Evolutionary conservation across 306 rosid genomes (phyloP), one percentile per base, ranked within the genome.

Genomic region (Canavalia ensiformis): DNA sequence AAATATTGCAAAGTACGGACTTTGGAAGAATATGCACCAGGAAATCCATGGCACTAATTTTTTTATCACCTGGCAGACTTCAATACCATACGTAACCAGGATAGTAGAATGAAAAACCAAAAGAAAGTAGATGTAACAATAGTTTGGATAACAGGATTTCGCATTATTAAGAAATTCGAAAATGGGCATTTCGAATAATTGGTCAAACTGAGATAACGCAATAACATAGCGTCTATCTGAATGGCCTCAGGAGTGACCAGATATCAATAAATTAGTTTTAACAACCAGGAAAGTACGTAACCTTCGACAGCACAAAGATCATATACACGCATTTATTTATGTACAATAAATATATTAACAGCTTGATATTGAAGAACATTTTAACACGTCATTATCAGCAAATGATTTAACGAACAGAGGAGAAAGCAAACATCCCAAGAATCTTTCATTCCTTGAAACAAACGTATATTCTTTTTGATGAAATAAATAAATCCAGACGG

Each of bases 361-460:
- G 79, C 58, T 74, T 12, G 33, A 59, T 66, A 65, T 8, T 56
- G 44, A 73, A 75, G 35, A 54, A 70, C 81, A 78, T 12, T n/a
- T 71, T 12, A 58, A 69, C 79, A 75, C 51, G 28, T 51, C 79
- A 73, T 52, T 18, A 52, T 84, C 77, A 67, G 45, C 67, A 66
- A 64, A 60, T 52, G 57, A 57, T 54, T 34, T 56, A 83, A 49
- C 57, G 69, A 74, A 62, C 69, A 82, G 45, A 79, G 74, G 63
- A 80, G 80, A 84, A 76, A 45, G 50, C 71, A 68, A 77, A 68
- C 71, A 68, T 8, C 78, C 85, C 86, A 83, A 64, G 84, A 72
- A 79, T 76, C 81, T 52, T 13, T 68, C 60, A 56, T 54, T 50
- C 82, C 81, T 45, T 51, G 72, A 76, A 71, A 81, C 78, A 77